Evolutionary conservation across 495 filamentous ascomycete genomes (phyloP), one percentile per base, ranked within the genome.

Genomic region (Trichoderma parareesei): DNA sequence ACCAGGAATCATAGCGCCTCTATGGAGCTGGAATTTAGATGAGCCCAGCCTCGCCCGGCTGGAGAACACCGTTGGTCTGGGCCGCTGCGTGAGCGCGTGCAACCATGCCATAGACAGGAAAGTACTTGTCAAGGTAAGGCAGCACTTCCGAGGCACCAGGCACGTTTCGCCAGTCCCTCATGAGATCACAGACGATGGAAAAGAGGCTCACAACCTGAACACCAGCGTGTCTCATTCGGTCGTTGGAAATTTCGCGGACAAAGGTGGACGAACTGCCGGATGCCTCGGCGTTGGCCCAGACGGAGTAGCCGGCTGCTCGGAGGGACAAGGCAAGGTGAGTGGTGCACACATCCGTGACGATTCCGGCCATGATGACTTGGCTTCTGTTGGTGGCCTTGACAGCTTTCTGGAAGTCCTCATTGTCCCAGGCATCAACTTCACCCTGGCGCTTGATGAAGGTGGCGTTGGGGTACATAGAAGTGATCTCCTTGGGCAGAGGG

Each of bases 341-440:
- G 7, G 88, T 90, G 78, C 86, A 90, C 66, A 92, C 90, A 71
- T 93, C 89, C 0, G 89, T 92, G 0, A 84, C 83, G 65, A 93
- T 91, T 13, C 90, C 90, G 14, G 76, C 88, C 1, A 93, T 67
- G 71, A 93, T 89, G 65, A 92, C 76, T 71, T 93, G 89, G 48
- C 80, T 87, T 73, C 84, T 87, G 62, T 84, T 84, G 1, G 86
- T 82, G 3, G 87, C 86, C 44, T 74, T 71, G 61, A 93, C 82
- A 18, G 90, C 89, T 4, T 76, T 77, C 9, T 84, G 81, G 79
- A 92, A 91, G 0, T 90, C 85, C 3, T 78, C 61, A 68, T 90
- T 91, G 71, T 93, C 90, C 89, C 89, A 92, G 4, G 90, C 90
- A 67, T 92, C 81, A 67, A 92, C 89, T 69, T 92, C 89, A 42